Percentiles rank a stretch among this genome's conserved stretches.
phyloP scores from a whole-genome alignment of 2,329 filamentous ascomycete genomes.

The Metarhizium brunneum region DNA sequence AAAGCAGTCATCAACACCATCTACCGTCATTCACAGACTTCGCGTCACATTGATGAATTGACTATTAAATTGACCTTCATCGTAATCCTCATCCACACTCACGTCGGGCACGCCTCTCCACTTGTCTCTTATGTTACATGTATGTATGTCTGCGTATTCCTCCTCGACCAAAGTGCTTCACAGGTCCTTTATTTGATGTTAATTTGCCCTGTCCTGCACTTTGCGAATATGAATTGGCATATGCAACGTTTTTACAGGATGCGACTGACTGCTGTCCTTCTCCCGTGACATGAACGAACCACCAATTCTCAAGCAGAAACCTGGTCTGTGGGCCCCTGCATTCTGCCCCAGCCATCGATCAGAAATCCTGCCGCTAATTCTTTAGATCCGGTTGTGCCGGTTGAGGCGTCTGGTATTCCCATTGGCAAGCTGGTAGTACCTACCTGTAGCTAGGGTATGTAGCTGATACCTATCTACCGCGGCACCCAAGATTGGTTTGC shows the following conservation, averaged over 20 bases:
- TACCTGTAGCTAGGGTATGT: too few species aligned
- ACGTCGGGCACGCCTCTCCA: too few species aligned
- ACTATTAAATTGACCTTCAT: too few species aligned
- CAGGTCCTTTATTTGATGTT: neutral
- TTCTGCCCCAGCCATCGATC: neutral
- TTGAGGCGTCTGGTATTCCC: neutral
- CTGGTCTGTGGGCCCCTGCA: neutral
- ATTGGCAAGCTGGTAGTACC: too few species aligned
- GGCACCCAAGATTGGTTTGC: too few species aligned
- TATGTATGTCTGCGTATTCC: too few species aligned
- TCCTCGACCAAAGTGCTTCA: too few species aligned
- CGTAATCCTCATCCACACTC: too few species aligned
- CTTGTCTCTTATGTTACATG: too few species aligned
- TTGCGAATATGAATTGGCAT: neutral
- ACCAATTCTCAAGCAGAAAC: neutral
- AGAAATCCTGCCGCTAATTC: neutral
- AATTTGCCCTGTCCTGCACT: neutral
- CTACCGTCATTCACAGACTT: too few species aligned
- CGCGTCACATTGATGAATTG: too few species aligned
- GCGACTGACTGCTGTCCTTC: neutral
- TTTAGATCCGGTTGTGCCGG: neutral
- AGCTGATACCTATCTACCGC: too few species aligned
- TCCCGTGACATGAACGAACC: neutral
- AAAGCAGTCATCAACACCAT: neutral
- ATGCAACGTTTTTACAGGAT: neutral